Evolutionary conservation across 208 protist species (phyloP), one percentile per base, ranked within the genome.

Genomic region (Paratrypanosoma confusum): DNA sequence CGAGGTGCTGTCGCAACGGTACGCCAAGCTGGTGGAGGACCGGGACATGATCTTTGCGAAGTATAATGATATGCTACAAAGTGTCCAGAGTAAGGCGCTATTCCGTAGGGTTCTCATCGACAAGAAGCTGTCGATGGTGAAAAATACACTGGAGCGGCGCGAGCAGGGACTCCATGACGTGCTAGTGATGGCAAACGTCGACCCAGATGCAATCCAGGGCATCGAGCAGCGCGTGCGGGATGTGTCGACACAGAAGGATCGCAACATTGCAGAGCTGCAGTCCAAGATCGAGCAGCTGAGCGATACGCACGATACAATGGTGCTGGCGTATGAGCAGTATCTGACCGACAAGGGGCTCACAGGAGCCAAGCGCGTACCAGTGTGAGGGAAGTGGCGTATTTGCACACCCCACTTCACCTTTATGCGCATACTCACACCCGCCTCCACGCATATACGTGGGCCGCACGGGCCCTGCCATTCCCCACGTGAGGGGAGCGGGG

Each of bases 181-280:
- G 24, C 59, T 98, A 38, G 87, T 86, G 36, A 77, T 90, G 23
- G 84, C 81, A 18, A 96, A 97, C 58, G 71, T 98, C 25, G 92
- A 97, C 60, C 75, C 88, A 5, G 71, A 82, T 5, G 79, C 92
- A 16, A 81, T 96, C 36, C 77, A 77, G 50, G 71, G 80, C 34
- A 74, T 98, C 20, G 83, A 95, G 44, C 71, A 83, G 51, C 89
- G 91, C 58, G 78, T 98, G 18, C 95, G 97, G 49, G 93, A 97
- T 57, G 55, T 98, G 14, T 64, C 97, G 10, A 87, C 93, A 22
- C 85, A 91, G 39, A 98, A 98, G 69, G 97, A 98, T 71, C 77
- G 73, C 25, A 81, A 81, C 6, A 97, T 98, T 64, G 78, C 93
- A 33, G 87, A 97, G 37, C 74, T 98, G 21, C 75, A 96, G 67